A percentile compares a stretch with the other conserved stretches of the same genome.
phyloP scores from a whole-genome alignment of 2,329 filamentous ascomycete species.

The Hymenoscyphus infarciens region DNA sequence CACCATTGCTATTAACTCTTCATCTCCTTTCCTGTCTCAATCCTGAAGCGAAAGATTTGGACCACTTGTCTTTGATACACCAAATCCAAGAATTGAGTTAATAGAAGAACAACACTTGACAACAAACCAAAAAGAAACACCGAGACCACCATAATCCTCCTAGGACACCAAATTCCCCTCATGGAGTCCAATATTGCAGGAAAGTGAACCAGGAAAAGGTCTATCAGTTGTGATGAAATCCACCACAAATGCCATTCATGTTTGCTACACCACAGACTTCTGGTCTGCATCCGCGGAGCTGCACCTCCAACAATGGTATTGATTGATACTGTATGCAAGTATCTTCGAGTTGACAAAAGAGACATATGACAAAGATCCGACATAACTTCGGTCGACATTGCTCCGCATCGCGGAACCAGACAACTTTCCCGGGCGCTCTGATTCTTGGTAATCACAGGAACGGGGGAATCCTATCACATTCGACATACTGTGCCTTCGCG shows the following conservation, averaged over 20 bases:
- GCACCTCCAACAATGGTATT: background rate
- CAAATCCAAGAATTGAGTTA: background rate
- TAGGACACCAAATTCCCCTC: background rate
- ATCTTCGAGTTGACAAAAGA: background rate
- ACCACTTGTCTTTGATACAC: background rate
- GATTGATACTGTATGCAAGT: background rate
- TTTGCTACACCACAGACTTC: background rate
- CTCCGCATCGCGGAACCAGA: background rate
- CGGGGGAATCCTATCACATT: background rate
- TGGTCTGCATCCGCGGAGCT: background rate
- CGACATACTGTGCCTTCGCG: background rate
- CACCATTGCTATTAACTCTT: background rate
- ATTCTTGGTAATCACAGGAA: background rate
- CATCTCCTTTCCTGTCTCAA: background rate
- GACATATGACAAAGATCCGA: background rate
- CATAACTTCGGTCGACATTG: background rate
- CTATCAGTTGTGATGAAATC: background rate
- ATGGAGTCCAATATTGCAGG: background rate
- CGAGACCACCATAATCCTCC: background rate
- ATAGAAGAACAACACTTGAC: background rate
- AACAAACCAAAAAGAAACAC: background rate
- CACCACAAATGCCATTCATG: background rate
- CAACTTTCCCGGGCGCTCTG: background rate
- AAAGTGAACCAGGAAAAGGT: background rate
- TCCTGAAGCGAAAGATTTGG: background rate